phyloP scores from a whole-genome alignment of 1,284 basidiomycete species.

The Cutaneotrichosporon cyanovorans region DNA sequence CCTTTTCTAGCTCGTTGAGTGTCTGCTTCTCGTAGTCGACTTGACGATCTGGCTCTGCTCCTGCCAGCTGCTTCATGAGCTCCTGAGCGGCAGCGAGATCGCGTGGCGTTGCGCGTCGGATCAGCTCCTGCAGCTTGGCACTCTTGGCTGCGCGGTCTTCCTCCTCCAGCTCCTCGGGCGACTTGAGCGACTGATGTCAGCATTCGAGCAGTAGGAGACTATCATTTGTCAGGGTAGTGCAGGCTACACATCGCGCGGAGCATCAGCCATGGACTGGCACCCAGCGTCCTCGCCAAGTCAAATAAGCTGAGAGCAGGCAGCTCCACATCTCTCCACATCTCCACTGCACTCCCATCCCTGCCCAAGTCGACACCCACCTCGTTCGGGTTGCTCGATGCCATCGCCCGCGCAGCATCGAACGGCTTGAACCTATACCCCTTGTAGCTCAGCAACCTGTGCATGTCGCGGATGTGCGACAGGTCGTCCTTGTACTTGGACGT shows the following conservation, averaged over 20 bases:
- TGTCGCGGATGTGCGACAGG: constrained; percentile 93
- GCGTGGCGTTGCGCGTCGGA: constrained; percentile 87
- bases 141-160: constrained; percentile 93
- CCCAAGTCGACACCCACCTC: constrained; percentile 22
- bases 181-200: constrained; percentile 18
- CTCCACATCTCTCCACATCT: no score
- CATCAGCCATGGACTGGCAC: no score
- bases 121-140: constrained; percentile 96
- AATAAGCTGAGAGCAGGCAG: no score
- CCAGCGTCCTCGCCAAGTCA: no score
- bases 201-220: no score
- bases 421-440: constrained; percentile 89
- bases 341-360: not conserved
- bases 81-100: constrained; percentile 95
- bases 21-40: constrained; percentile 89
- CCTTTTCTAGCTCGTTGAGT: constrained; percentile 80
- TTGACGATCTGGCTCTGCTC: constrained; percentile 88
- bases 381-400: constrained; percentile 48
- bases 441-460: constrained; percentile 90
- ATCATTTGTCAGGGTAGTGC: no score
- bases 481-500: constrained; percentile 94
- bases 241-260: no score
- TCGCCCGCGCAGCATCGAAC: constrained; percentile 50
- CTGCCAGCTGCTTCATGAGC: constrained; percentile 91
- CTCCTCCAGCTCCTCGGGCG: constrained; percentile 68